These are phyloP conservation scores for Thamnidium elegans DNA, from an alignment of 192 early-diverging fungal species.

Conservation along the genomic window DNA sequence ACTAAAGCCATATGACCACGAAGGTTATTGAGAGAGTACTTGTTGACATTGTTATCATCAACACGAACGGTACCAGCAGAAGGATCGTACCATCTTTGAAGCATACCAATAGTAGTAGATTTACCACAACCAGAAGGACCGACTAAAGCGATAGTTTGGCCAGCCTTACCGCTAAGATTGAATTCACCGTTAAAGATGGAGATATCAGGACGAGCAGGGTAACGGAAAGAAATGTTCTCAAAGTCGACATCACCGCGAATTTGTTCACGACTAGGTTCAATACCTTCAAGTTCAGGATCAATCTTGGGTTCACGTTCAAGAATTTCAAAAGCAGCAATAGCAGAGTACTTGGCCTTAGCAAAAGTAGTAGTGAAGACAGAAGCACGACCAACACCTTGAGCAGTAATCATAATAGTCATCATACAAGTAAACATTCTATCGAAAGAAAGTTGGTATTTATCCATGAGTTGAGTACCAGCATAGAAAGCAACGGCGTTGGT, in stretches of 20 bases:
- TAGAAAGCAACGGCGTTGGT: conserved; percentile 75
- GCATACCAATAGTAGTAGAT: conserved; percentile 56
- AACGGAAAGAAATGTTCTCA: conserved; percentile 58
- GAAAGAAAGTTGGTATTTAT: conserved; percentile 44
- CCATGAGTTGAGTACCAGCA: conserved; percentile 64
- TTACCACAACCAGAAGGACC: conserved; percentile 87
- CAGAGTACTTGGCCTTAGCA: conserved; percentile 78
- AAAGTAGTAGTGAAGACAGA: conserved; percentile 70
- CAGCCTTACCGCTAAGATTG: conserved; percentile 44
- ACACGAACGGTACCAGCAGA: conserved; percentile 57
- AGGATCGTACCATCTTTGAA: conserved; percentile 82
- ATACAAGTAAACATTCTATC: conserved; percentile 64
- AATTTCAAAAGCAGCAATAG: conserved; percentile 66
- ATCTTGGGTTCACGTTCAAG: conserved; percentile 70
- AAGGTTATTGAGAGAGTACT: conserved; percentile 62
- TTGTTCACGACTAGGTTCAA: conserved; percentile 26
- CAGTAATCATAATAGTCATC: conserved; percentile 74
- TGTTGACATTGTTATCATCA: conserved; percentile 54
- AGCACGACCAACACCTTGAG: conserved; percentile 60
- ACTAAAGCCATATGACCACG: conserved; percentile 77
- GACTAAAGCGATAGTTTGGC: conserved; percentile 81
- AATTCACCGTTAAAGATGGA: conserved; percentile 60
- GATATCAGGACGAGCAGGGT: conserved; percentile 63
- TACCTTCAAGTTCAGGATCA: conserved; percentile 51
- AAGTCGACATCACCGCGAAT: conserved; percentile 52